phyloP scores from a whole-genome alignment of 2,329 filamentous ascomycete species.

The Diatrype stigma region DNA sequence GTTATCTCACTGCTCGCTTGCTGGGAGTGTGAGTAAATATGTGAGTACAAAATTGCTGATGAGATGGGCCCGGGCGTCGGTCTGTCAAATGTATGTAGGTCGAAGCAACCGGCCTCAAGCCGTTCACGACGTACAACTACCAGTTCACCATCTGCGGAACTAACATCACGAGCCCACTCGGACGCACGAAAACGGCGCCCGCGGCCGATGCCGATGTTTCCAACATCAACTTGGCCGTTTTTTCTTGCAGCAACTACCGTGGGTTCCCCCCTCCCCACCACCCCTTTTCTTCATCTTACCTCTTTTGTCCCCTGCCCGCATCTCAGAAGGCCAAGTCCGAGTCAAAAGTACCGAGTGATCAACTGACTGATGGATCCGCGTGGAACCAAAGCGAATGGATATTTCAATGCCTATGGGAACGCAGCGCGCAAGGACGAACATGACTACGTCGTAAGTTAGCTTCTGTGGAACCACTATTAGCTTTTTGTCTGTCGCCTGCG shows the following conservation, averaged over 20 bases:
- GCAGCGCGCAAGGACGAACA: constrained; percentile 38
- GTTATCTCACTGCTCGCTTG: too few species aligned
- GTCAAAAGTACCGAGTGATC: neutral
- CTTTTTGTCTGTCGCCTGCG: too few species aligned
- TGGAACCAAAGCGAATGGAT: constrained; percentile 36
- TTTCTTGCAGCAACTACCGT: constrained; percentile 31
- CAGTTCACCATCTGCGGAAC: constrained; percentile 30
- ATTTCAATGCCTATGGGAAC: constrained; percentile 44
- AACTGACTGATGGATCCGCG: neutral
- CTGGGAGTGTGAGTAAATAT: too few species aligned
- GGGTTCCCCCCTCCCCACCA: too few species aligned
- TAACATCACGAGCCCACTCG: constrained; percentile 24
- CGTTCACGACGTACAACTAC: constrained; percentile 29
- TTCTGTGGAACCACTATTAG: neutral
- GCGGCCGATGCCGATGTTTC: constrained; percentile 21
- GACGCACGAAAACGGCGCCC: constrained; percentile 32
- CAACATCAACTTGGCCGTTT: constrained; percentile 28
- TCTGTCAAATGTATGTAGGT: constrained; percentile 41
- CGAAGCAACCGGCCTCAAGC: constrained; percentile 42
- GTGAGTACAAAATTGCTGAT: neutral
- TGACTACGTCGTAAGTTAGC: constrained; percentile 40
- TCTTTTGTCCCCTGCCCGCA: too few species aligned
- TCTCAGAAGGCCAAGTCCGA: neutral
- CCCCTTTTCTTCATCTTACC: too few species aligned
- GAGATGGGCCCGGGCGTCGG: neutral